Percentiles rank a stretch among this genome's conserved stretches.
phyloP scores from a whole-genome alignment of 306 rosid genomes.

The Gleditsia sinensis region DNA sequence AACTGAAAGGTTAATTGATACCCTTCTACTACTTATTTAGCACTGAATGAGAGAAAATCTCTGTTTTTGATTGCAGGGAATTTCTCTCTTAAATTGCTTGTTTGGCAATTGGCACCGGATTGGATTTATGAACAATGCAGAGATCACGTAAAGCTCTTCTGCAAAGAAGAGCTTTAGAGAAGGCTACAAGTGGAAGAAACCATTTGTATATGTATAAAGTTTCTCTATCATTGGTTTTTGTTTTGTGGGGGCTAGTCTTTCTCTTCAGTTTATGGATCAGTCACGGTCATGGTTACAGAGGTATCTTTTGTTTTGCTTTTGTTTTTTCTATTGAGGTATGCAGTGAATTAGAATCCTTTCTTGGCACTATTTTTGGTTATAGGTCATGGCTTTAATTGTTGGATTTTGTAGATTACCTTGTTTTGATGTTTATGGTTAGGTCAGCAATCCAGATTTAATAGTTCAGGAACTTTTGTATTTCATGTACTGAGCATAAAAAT shows the following conservation, averaged over 20 bases:
- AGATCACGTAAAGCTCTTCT: slow-evolving; percentile 78
- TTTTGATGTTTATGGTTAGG: neutral
- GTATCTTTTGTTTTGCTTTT: slow-evolving; percentile 38
- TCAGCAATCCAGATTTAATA: neutral
- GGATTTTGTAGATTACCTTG: slow-evolving; percentile 14
- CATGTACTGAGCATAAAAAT: neutral
- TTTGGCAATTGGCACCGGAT: slow-evolving; percentile 29
- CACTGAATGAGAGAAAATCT: slow-evolving; percentile 29
- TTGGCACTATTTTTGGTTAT: neutral
- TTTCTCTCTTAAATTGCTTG: slow-evolving; percentile 14
- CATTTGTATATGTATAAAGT: slow-evolving; percentile 65
- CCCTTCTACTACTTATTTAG: slow-evolving; percentile 4
- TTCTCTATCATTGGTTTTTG: slow-evolving; percentile 73
- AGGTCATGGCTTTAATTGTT: neutral
- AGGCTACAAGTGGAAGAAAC: slow-evolving; percentile 49
- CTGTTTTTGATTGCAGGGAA: slow-evolving; percentile 44
- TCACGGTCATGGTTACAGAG: slow-evolving; percentile 65
- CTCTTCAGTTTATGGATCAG: slow-evolving; percentile 79
- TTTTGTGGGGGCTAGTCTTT: slow-evolving; percentile 71
- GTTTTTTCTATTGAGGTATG: slow-evolving; percentile 39
- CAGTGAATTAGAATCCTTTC: slow-evolving; percentile 20
- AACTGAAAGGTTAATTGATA: slow-evolving; percentile 26
- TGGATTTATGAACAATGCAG: slow-evolving; percentile 84
- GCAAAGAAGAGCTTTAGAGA: slow-evolving; percentile 56
- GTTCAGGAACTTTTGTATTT: neutral